Evolutionary conservation across 116 monocot species (phyloP), one percentile per base, ranked within the genome.

Genomic region (Papilionanthe hybrid): DNA sequence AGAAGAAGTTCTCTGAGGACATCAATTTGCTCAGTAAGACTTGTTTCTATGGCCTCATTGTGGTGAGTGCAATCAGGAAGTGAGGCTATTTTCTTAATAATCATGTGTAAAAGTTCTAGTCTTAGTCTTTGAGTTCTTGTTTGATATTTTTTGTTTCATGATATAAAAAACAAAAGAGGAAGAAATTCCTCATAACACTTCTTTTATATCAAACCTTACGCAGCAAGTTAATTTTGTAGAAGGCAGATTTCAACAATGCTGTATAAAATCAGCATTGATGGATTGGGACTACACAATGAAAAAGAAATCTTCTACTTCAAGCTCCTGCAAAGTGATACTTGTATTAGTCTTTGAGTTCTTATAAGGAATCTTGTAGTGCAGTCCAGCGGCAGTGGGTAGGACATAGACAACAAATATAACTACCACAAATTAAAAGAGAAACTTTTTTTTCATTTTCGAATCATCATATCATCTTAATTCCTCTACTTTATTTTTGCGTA

Each of bases 11-110:
- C 9, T 75, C 82, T 0, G 81, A 78, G 13, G 88, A 91, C 75
- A 76, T 75, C 7, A 45, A 1, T 27, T 79, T 85, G 91, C 72
- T 91, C 15, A 83, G 48, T 0, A 88, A 83, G 71, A 88, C 83
- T 32, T 88, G 91, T 73, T 87, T 88, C 85, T 91, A 88, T 67
- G 86, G 91, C 49, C 75, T 91, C 0, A 79, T 91, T 32, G 83
- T 91, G 47, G 91, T 85, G 9, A 83, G 81, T 44, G 91, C 88
- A 3, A 75, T 78, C 32, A 88, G 91, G 81, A 88, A 78, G 63
- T 78, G 19, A 76, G 53, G 53, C 1, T 11, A n/a, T 7, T 9
- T 20, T 43, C 9, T 19, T 43, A 5, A 1, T 71, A 32, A 71
- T 30, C 13, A 0, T 71, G 69, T 71, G 32, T 63, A 6, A 25